Evolutionary conservation across 352 stramenopile species (phyloP).

Genomic region (Thalassiosira mediterranea): DNA sequence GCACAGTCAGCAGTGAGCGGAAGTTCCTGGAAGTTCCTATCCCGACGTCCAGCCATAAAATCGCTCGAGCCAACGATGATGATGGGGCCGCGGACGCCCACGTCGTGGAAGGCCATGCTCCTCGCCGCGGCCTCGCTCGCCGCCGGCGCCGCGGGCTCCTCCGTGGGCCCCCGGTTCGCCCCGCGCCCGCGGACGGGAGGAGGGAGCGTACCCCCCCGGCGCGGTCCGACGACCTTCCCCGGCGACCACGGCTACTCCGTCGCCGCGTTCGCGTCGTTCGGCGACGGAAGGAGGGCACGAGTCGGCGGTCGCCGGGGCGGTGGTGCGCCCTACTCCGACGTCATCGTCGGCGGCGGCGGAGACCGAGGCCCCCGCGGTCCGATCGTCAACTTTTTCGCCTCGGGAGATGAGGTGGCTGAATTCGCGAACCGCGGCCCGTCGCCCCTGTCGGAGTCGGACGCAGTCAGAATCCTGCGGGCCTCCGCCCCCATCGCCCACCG

Average conservation of each 20-base stretch:
- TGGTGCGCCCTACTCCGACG: too few relatives aligned
- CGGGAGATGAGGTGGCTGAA: background rate
- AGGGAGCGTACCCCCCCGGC: background rate
- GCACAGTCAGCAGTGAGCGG: too few relatives aligned
- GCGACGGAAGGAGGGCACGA: too few relatives aligned
- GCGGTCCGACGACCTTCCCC: too few relatives aligned
- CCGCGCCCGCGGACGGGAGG: background rate
- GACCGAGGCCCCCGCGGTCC: too few relatives aligned
- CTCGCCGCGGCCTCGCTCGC: background rate
- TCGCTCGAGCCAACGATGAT: too few relatives aligned
- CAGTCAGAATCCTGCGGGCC: slow-evolving; percentile 19
- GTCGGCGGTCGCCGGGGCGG: too few relatives aligned
- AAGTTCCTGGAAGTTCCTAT: too few relatives aligned
- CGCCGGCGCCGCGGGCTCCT: background rate
- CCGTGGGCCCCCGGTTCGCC: background rate
- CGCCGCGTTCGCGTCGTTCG: background rate
- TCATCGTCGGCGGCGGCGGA: too few relatives aligned
- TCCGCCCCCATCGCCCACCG: background rate
- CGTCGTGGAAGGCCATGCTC: background rate
- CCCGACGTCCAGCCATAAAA: too few relatives aligned
- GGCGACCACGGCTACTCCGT: background rate
- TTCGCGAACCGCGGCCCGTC: background rate
- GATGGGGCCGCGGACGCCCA: too few relatives aligned
- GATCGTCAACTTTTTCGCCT: too few relatives aligned
- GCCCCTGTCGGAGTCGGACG: slow-evolving; percentile 12